Conservation (phyloP, 2,329 filamentous ascomycete species). For the Aspergillus hortae region DNA sequence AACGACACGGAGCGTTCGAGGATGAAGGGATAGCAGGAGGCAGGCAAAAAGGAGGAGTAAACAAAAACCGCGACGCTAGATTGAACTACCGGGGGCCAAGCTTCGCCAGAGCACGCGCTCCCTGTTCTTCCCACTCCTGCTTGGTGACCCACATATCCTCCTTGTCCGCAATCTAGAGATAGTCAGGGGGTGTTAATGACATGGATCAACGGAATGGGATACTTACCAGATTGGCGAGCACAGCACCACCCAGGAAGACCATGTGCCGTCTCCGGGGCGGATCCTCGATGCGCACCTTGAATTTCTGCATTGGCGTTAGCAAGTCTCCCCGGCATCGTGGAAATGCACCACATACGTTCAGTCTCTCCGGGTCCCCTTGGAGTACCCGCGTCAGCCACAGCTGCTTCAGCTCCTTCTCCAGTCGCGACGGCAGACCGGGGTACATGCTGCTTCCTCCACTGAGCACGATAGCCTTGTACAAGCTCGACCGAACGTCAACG, state of each 20-base stretch:
- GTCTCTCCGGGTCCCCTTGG: conserved; percentile 82
- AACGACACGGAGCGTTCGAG: background rate
- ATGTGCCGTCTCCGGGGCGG: conserved; percentile 94
- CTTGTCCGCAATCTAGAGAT: conserved; percentile 81
- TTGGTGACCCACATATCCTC: conserved; percentile 99
- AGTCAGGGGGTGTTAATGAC: conserved; percentile 7
- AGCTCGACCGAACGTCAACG: conserved; percentile 85
- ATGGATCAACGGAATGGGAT: background rate
- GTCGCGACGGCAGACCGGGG: conserved; percentile 83
- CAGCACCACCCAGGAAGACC: conserved; percentile 97
- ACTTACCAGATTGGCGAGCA: conserved; percentile 84
- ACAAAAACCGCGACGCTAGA: background rate
- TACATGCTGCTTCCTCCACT: conserved; percentile 99
- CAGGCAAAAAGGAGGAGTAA: background rate
- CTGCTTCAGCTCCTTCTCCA: conserved; percentile 99
- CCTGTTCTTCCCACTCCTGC: conserved; percentile 95
- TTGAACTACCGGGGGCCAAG: conserved; percentile 72
- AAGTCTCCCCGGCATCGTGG: background rate
- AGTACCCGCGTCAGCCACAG: conserved; percentile 92
- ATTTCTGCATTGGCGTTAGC: conserved; percentile 61
- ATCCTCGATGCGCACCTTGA: conserved; percentile 99
- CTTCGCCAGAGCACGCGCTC: conserved; percentile 80
- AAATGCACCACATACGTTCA: conserved; percentile 55
- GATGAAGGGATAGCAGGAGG: conserved; percentile 6
- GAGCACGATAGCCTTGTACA: conserved; percentile 96